Percentiles rank a stretch among this genome's conserved stretches.
Evolutionary conservation across 2,329 filamentous ascomycete species (phyloP).

Genomic region (Stemphylium beticola): DNA sequence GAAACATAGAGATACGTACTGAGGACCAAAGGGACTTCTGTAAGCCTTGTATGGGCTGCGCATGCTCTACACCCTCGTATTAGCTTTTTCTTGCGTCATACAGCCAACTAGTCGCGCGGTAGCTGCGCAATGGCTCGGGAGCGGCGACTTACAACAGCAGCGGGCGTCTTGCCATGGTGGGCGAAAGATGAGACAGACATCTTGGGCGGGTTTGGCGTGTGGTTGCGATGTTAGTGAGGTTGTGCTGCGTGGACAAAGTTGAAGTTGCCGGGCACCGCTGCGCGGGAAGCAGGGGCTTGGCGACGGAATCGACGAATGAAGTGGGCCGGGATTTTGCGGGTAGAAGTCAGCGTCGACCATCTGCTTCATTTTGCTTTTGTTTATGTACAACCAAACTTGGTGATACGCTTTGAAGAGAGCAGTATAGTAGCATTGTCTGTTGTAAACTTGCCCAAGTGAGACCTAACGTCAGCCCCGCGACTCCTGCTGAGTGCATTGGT

Average conservation of each 20-base stretch:
- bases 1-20: slow-evolving; percentile 53
- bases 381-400: background rate
- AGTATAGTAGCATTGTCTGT: background rate
- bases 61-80: slow-evolving; percentile 28
- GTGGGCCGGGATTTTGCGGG: slow-evolving; percentile 30
- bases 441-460: no score
- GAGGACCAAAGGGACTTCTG: slow-evolving; percentile 63
- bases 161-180: slow-evolving; percentile 36
- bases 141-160: slow-evolving; percentile 34
- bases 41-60: slow-evolving; percentile 57
- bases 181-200: slow-evolving; percentile 27
- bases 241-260: slow-evolving; percentile 14
- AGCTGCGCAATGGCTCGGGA: background rate
- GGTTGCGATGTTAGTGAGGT: slow-evolving; percentile 18
- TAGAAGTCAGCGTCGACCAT: slow-evolving; percentile 19
- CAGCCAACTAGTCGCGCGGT: background rate
- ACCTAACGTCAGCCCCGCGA: no score
- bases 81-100: slow-evolving; percentile 23
- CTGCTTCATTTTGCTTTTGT: background rate
- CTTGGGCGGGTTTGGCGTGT: slow-evolving; percentile 18
- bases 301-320: slow-evolving; percentile 23
- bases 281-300: slow-evolving; percentile 17
- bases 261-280: slow-evolving; percentile 18
- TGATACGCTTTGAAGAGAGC: background rate
- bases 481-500: no score